Conservation (phyloP, 257 asterid species). For the Fraxinus quadrangulata region DNA sequence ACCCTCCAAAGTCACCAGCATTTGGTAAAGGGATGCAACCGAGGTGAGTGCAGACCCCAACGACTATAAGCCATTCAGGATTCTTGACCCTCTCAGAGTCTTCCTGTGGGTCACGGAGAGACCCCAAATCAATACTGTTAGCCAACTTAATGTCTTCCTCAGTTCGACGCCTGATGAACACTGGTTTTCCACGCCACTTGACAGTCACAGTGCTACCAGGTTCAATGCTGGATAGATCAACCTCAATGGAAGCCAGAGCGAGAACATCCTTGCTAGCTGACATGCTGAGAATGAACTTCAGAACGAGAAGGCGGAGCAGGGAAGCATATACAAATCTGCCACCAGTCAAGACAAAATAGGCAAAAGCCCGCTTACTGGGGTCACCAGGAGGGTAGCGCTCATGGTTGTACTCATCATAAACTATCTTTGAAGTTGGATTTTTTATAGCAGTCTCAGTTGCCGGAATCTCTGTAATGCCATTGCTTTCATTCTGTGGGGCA, state of each 20-base stretch:
- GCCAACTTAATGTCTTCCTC: slow-evolving; percentile 60
- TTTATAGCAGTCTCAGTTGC: slow-evolving; percentile 59
- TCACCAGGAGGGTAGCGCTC: slow-evolving; percentile 72
- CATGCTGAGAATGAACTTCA: slow-evolving; percentile 68
- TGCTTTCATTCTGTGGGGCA: slow-evolving; percentile 49
- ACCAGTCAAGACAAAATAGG: slow-evolving; percentile 71
- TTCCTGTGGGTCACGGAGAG: slow-evolving; percentile 73
- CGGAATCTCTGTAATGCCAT: slow-evolving; percentile 38
- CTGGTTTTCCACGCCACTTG: slow-evolving; percentile 82
- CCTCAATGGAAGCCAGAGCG: slow-evolving; percentile 70
- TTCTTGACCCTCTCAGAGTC: slow-evolving; percentile 64
- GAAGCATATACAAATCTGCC: slow-evolving; percentile 73
- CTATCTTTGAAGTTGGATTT: slow-evolving; percentile 55
- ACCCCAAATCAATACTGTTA: slow-evolving; percentile 51
- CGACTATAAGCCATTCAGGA: slow-evolving; percentile 67
- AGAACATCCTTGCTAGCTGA: slow-evolving; percentile 75
- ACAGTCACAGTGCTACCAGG: slow-evolving; percentile 68
- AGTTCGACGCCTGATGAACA: slow-evolving; percentile 63
- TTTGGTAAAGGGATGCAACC: slow-evolving; percentile 77
- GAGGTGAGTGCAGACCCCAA: slow-evolving; percentile 71
- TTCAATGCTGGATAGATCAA: slow-evolving; percentile 61
- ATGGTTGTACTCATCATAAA: slow-evolving; percentile 55
- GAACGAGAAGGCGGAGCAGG: slow-evolving; percentile 56
- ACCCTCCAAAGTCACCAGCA: slow-evolving; percentile 82
- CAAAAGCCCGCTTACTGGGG: slow-evolving; percentile 70